Conservation (phyloP, 2,329 filamentous ascomycete genomes). For the Beauveria brongniartii region DNA sequence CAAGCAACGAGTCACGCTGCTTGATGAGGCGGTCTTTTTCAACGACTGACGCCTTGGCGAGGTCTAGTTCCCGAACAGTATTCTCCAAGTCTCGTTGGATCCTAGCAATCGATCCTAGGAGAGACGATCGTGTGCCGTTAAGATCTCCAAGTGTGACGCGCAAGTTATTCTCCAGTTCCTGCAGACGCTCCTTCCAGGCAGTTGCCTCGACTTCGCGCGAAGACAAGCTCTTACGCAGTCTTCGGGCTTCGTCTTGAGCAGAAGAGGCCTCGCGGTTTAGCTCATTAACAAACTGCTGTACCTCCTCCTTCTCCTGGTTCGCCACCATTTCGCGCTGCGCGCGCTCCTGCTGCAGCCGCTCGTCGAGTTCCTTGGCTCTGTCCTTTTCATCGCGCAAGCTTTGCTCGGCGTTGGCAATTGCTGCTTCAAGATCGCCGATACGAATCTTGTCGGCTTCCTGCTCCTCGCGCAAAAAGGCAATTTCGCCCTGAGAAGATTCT, state of each 20-base stretch:
- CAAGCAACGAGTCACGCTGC: constrained; percentile 79
- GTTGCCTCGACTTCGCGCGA: constrained; percentile 80
- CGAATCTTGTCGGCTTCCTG: constrained; percentile 97
- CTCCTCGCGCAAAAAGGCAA: constrained; percentile 90
- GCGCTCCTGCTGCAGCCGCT: constrained; percentile 70
- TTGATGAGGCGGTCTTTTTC: constrained; percentile 89
- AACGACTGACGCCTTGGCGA: constrained; percentile 65
- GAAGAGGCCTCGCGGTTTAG: constrained; percentile 76
- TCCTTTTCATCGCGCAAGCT: constrained; percentile 80
- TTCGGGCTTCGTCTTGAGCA: constrained; percentile 78
- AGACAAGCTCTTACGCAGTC: constrained; percentile 73
- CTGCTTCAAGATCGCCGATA: constrained; percentile 86
- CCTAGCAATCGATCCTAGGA: constrained; percentile 82
- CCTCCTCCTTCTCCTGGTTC: constrained; percentile 85
- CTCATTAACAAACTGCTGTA: constrained; percentile 87
- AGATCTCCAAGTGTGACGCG: constrained; percentile 81
- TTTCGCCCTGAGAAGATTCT: constrained; percentile 86
- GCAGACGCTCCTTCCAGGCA: constrained; percentile 83
- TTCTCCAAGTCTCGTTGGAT: constrained; percentile 82
- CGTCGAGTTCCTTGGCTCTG: constrained; percentile 60
- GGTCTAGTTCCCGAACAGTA: constrained; percentile 74
- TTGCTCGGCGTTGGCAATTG: constrained; percentile 70
- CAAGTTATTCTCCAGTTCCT: constrained; percentile 83
- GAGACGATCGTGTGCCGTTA: constrained; percentile 73
- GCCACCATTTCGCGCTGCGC: constrained; percentile 81